Evolutionary conservation across 768 basidiomycete genomes (phyloP).

Genomic region (Kwoniella pini): DNA sequence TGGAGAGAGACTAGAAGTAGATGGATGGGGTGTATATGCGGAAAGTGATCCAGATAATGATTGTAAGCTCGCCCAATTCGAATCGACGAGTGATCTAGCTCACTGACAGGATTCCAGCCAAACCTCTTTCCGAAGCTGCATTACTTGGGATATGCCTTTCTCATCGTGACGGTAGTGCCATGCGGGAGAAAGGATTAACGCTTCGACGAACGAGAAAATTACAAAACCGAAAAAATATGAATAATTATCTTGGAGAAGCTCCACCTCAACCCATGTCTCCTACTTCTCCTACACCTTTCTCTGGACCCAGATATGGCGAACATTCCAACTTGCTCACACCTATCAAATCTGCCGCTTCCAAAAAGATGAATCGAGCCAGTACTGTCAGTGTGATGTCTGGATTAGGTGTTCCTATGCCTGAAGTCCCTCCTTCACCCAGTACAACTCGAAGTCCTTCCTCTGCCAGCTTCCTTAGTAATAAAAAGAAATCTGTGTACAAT

Average conservation of each 20-base stretch:
- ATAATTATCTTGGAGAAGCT: conserved; percentile 60
- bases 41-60: conserved; percentile 60
- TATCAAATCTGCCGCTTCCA: conserved; percentile 40
- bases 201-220: conserved; percentile 62
- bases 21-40: conserved; percentile 85
- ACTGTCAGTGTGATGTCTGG: conserved; percentile 92
- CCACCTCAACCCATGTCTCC: conserved; percentile 56
- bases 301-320: conserved; percentile 44
- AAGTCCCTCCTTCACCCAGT: conserved; percentile 64
- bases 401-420: conserved; percentile 77
- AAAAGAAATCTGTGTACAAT: conserved; percentile 60
- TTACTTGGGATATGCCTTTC: conserved; percentile 80
- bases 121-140: conserved; percentile 76
- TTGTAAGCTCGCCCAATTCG: conserved; percentile 50
- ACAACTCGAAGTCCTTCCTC: conserved; percentile 49
- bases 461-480: conserved; percentile 51
- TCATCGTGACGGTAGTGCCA: conserved; percentile 69
- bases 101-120: conserved; percentile 57
- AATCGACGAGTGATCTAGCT: conserved; percentile 3
- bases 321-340: conserved; percentile 41
- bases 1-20: conserved; percentile 70
- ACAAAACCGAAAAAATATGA: conserved; percentile 56
- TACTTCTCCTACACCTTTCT: conserved; percentile 53
- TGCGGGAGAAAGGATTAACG: conserved; percentile 73
- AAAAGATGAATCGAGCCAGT: conserved; percentile 84